Percentiles rank a stretch among this genome's conserved stretches.
These are phyloP conservation scores for Citrullus mucosospermus DNA, from an alignment of 306 rosid genomes.

Conservation along the genomic window DNA sequence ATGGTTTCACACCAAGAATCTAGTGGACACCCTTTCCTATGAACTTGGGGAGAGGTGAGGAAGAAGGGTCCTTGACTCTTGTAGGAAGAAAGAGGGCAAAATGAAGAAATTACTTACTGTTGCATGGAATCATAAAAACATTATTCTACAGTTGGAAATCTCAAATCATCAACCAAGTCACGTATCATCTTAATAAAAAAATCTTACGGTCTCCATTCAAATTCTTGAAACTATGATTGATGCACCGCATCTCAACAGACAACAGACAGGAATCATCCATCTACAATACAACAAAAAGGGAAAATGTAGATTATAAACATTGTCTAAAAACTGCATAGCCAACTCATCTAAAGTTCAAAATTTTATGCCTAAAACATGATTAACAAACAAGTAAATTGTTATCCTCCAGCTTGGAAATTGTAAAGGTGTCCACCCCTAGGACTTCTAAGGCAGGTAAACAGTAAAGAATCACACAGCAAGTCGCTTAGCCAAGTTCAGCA, in stretches of 20 bases:
- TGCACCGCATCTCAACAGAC: conserved; percentile 39
- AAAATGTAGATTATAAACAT: conserved; percentile 11
- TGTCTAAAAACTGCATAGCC: background rate
- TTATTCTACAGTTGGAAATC: background rate
- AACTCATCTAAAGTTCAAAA: conserved; percentile 4
- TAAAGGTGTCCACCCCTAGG: conserved; percentile 4
- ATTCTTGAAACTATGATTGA: conserved; percentile 42
- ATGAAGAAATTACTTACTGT: background rate
- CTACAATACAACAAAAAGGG: conserved; percentile 47
- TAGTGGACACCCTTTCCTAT: background rate
- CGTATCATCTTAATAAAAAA: conserved; percentile 16
- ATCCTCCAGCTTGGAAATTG: background rate
- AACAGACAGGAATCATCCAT: conserved; percentile 62
- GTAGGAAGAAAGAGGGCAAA: background rate
- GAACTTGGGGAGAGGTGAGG: background rate
- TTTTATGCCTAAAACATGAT: background rate
- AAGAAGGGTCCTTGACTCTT: background rate
- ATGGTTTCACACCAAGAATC: background rate
- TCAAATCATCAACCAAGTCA: conserved; percentile 1
- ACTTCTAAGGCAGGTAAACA: conserved; percentile 19
- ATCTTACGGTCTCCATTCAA: conserved; percentile 38
- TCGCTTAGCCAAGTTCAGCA: conserved; percentile 46
- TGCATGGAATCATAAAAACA: background rate
- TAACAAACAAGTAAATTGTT: background rate
- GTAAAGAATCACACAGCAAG: conserved; percentile 21